phyloP scores from a whole-genome alignment of 2,329 filamentous ascomycete species.

The Neopestalotiopsis clavispora region DNA sequence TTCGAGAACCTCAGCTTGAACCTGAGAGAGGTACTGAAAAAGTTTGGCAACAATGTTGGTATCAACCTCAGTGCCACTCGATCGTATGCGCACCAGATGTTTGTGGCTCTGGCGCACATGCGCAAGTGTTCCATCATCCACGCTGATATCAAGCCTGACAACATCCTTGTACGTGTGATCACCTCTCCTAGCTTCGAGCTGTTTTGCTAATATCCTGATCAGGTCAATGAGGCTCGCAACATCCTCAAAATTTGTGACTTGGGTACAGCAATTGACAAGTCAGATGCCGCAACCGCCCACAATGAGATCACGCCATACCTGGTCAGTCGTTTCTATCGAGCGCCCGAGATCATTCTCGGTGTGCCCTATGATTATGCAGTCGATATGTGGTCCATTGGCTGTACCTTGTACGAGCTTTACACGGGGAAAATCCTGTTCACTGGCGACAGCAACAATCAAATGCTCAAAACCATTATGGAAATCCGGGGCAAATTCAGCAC shows the following conservation, averaged over 20 bases:
- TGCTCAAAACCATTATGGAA: conserved; percentile 96
- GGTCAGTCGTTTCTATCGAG: conserved; percentile 95
- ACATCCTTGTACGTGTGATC: conserved; percentile 74
- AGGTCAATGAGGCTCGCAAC: conserved; percentile 81
- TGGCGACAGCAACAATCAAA: conserved; percentile 95
- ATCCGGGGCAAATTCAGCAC: conserved; percentile 89
- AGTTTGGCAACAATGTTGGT: conserved; percentile 92
- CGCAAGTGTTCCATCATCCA: conserved; percentile 93
- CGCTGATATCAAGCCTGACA: conserved; percentile 96
- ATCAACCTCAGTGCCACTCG: conserved; percentile 88
- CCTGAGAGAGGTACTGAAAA: conserved; percentile 89
- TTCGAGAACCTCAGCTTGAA: conserved; percentile 97
- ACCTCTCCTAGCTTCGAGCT: neutral
- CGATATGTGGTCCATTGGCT: conserved; percentile 98
- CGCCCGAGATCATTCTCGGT: conserved; percentile 96
- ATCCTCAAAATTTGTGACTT: conserved; percentile 94
- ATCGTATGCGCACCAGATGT: conserved; percentile 92
- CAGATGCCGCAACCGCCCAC: conserved; percentile 72
- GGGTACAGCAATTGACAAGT: conserved; percentile 90
- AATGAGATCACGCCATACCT: conserved; percentile 94
- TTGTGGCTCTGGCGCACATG: conserved; percentile 84
- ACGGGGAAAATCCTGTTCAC: conserved; percentile 97
- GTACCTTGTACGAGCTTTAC: conserved; percentile 95
- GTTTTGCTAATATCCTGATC: conserved; percentile 32
- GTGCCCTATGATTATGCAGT: conserved; percentile 93